Conservation (phyloP, 805 yeast genomes). For the Yarrowia alimentaria region DNA sequence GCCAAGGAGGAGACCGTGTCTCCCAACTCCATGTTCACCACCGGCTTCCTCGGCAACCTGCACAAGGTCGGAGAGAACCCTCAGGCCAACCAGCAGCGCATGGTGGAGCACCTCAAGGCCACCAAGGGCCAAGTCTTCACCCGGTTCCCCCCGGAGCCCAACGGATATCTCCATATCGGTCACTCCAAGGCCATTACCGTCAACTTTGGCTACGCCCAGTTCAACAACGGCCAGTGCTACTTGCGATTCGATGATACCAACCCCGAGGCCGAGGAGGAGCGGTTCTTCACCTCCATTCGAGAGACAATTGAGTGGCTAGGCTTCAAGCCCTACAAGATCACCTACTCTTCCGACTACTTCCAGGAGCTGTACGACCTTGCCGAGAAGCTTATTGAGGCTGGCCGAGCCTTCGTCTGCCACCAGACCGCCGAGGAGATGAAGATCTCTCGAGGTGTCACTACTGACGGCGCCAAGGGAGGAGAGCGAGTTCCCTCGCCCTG, state of each 20-base stretch:
- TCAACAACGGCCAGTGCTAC: conserved; percentile 81
- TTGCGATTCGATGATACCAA: conserved; percentile 96
- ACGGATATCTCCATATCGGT: conserved; percentile 95
- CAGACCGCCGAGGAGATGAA: conserved; percentile 90
- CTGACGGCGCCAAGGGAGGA: conserved; percentile 93
- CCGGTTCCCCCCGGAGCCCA: conserved; percentile 98
- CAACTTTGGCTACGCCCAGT: conserved; percentile 94
- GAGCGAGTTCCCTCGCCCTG: conserved; percentile 80
- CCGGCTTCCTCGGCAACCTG: conserved; percentile 92
- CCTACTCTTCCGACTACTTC: conserved; percentile 95
- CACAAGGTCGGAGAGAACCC: conserved; percentile 96
- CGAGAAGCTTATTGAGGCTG: conserved; percentile 68
- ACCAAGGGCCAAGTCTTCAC: conserved; percentile 85
- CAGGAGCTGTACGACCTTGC: conserved; percentile 86
- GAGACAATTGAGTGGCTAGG: conserved; percentile 93
- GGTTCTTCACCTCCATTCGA: conserved; percentile 77
- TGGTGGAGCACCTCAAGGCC: conserved; percentile 72
- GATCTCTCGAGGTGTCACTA: conserved; percentile 83
- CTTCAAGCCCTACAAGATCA: conserved; percentile 86
- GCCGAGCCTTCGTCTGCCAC: conserved; percentile 86
- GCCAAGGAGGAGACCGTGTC: conserved; percentile 30
- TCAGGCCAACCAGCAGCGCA: conserved; percentile 81
- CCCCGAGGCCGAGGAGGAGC: conserved; percentile 97
- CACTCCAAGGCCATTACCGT: conserved; percentile 98
- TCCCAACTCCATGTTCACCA: conserved; percentile 67